These are phyloP conservation scores for Lipomyces yamadae DNA, from an alignment of 805 yeast species.

Conservation along the genomic window DNA sequence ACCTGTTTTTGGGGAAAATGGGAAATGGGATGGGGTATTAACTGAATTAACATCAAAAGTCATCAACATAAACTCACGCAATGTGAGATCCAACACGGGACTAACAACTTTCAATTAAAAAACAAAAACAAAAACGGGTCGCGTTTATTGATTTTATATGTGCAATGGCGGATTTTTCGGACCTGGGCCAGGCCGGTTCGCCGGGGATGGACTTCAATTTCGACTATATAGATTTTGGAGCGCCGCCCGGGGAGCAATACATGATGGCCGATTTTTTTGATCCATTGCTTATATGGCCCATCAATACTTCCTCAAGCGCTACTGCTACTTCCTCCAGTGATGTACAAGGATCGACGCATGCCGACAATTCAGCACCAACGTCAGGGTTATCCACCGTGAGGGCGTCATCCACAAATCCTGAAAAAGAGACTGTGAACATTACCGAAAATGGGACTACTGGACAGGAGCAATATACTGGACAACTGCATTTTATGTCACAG, in stretches of 20 bases:
- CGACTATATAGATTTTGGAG: slow-evolving; percentile 1
- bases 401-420: not conserved
- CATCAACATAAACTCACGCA: too few species aligned
- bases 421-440: not conserved
- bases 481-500: not conserved
- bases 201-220: not conserved
- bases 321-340: not conserved
- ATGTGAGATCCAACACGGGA: too few species aligned
- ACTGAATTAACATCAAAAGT: too few species aligned
- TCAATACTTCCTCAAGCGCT: not conserved
- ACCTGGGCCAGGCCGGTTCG: not conserved
- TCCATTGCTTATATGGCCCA: not conserved
- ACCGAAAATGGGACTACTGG: not conserved
- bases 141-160: too few species aligned
- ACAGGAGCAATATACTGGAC: not conserved
- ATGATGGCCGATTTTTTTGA: not conserved
- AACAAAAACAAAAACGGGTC: too few species aligned
- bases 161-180: not conserved
- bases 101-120: too few species aligned
- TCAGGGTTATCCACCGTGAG: not conserved
- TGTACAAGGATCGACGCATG: not conserved
- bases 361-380: not conserved
- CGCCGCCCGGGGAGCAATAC: not conserved
- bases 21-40: too few species aligned
- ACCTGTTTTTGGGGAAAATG: too few species aligned